Percentiles rank a stretch among this genome's conserved stretches.
Conservation (phyloP, 2,329 filamentous ascomycete genomes). For the Malbranchea cinnamomea region DNA sequence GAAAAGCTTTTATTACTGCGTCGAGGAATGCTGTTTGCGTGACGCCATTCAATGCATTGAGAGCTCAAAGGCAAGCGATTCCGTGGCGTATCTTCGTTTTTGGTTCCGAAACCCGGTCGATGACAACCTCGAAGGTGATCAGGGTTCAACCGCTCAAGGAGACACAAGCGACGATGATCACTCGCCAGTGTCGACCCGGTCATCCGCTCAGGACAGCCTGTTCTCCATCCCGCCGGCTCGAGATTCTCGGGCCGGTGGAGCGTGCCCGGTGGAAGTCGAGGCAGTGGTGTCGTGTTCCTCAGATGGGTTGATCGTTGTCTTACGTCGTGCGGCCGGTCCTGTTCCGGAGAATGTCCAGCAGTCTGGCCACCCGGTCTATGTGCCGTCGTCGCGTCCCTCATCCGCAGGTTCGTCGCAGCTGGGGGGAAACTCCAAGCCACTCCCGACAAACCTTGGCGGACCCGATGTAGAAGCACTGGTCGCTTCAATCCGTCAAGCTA, state of each 20-base stretch:
- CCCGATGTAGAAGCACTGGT: constrained; percentile 51
- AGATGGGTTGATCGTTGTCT: constrained; percentile 68
- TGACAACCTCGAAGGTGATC: no score
- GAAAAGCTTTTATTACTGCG: constrained; percentile 77
- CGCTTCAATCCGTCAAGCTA: constrained; percentile 67
- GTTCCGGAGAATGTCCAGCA: constrained; percentile 37
- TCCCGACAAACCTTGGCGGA: constrained; percentile 16
- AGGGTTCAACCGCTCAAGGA: background rate
- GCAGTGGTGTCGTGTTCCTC: constrained; percentile 86
- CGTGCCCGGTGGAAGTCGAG: constrained; percentile 57
- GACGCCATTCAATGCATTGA: constrained; percentile 69
- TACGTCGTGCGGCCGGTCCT: constrained; percentile 57
- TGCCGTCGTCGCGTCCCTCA: constrained; percentile 59
- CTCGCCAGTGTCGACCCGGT: background rate
- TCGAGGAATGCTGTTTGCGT: constrained; percentile 58
- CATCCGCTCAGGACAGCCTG: no score
- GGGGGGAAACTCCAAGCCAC: constrained; percentile 12
- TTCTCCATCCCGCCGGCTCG: no score
- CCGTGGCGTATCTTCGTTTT: constrained; percentile 78
- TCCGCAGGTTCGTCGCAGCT: constrained; percentile 58
- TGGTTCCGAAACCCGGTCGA: constrained; percentile 56
- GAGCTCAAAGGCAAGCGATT: constrained; percentile 78
- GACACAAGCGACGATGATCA: background rate
- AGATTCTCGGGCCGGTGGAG: no score
- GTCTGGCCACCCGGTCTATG: constrained; percentile 28